phyloP scores from a whole-genome alignment of 2,329 filamentous ascomycete species.

The Pseudogymnoascus sp. region DNA sequence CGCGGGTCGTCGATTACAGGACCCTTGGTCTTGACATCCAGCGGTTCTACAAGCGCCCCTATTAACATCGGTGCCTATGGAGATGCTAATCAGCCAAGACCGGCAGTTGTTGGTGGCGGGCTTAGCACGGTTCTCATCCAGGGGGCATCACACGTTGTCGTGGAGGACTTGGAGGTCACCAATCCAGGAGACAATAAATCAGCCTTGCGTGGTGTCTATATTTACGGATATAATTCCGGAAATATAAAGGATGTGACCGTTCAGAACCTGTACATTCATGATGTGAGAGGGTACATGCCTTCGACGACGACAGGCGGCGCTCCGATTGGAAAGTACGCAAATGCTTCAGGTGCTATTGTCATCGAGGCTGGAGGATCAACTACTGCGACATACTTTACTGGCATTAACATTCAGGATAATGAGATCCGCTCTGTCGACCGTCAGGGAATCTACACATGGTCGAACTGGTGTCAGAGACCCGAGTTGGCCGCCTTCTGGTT shows the following conservation, averaged over 20 bases:
- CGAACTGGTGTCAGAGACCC: background rate
- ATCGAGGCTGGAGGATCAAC: background rate
- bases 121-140: background rate
- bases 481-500: background rate
- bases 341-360: background rate
- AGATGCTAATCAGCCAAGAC: background rate
- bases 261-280: background rate
- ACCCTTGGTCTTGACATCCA: background rate
- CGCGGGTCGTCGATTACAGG: background rate
- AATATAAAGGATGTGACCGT: background rate
- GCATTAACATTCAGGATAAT: background rate
- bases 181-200: constrained; percentile 1
- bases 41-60: background rate
- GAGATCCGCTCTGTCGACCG: background rate
- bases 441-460: background rate
- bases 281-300: constrained; percentile 2
- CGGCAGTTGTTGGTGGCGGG: background rate
- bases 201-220: background rate
- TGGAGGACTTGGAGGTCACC: background rate
- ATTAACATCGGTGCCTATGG: background rate
- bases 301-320: background rate
- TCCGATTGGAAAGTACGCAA: background rate
- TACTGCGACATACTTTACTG: background rate
- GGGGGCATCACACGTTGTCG: background rate
- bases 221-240: background rate